Evolutionary conservation across 768 basidiomycete genomes (phyloP), one percentile per base, ranked within the genome.

Genomic region (Solioccasus polychromus): DNA sequence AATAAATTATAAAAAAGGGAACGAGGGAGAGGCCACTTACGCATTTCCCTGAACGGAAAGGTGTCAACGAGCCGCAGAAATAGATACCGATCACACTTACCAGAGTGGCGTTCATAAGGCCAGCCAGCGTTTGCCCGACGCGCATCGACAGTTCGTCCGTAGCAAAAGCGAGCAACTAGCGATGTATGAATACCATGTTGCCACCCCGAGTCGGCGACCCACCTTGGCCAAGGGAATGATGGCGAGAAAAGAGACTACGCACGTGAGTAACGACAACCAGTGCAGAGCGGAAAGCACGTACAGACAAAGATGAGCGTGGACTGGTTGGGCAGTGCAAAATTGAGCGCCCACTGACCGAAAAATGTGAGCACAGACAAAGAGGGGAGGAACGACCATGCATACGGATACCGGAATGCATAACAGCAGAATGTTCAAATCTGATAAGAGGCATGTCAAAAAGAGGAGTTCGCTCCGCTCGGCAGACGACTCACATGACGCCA

Each of bases 201-300:
- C 5, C 26, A n/a, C 23, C 2, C 24, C 24, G 19, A 28, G 28
- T 26, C 11, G 22, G 11, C 9, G 1, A 24, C 41, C 22, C 32
- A 85, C 85, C 68, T 90, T 88, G 31, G 90, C 90, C 5, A 92
- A 72, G 6, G 91, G 91, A 48, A 93, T 78, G 47, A 93, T 93
- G 8, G 91, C 80, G 34, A 89, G 66, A 60, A 92, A 90, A 1
- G 82, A 80, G 58, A 85, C 85, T 88, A 52, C 36, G n/a, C 10
- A 20, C 22, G 19, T 44, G 10, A 52, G 37, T 22, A 7, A 46
- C 26, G 28, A 5, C 11, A 26, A 39, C 30, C n/a, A 2, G 7
- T 19, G 15, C 15, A 19, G 12, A 18, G 25, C 19, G 5, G 17
- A 14, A 2, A n/a, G 15, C 5, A 73, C 87, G 57, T 57, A 89